Percentiles rank a stretch among this genome's conserved stretches.
These are phyloP conservation scores for Bothriochloa decipiens DNA, from an alignment of 176 grass and related monocot species.

Conservation along the genomic window DNA sequence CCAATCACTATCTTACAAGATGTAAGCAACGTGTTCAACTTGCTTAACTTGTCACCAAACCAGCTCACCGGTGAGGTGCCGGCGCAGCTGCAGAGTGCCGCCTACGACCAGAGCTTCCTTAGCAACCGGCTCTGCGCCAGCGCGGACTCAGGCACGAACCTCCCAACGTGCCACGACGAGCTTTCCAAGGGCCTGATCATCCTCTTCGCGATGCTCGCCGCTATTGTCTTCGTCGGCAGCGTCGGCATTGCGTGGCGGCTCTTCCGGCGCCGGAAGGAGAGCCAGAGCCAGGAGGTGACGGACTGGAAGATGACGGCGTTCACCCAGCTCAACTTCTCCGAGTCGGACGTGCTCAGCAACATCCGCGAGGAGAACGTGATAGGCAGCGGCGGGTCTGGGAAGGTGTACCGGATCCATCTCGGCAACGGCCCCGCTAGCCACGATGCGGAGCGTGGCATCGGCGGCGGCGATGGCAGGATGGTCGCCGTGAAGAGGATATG, in stretches of 20 bases:
- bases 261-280: slow-evolving; percentile 44
- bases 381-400: slow-evolving; percentile 69
- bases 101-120: slow-evolving; percentile 68
- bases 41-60: slow-evolving; percentile 68
- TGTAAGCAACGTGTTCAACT: slow-evolving; percentile 35
- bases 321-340: slow-evolving; percentile 54
- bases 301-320: slow-evolving; percentile 78
- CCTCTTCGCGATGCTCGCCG: slow-evolving; percentile 48
- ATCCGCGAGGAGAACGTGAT: slow-evolving; percentile 67
- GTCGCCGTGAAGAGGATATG: slow-evolving; percentile 79
- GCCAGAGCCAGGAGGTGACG: slow-evolving; percentile 27
- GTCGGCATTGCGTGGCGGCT: slow-evolving; percentile 48
- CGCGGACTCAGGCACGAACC: slow-evolving; percentile 12
- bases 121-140: slow-evolving; percentile 68
- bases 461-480: slow-evolving; percentile 8
- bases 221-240: slow-evolving; percentile 42
- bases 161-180: slow-evolving; percentile 46
- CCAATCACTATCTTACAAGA: too few relatives aligned
- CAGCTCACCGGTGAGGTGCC: slow-evolving; percentile 74
- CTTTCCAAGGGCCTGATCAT: slow-evolving; percentile 50
- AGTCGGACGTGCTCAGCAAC: slow-evolving; percentile 54
- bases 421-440: too few relatives aligned
- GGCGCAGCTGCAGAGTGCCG: slow-evolving; percentile 42
- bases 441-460: slow-evolving; percentile 18
- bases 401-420: slow-evolving; percentile 68